Base-by-base conservation (phyloP, 176 grass and related monocot species). In the Oryza meyeriana region DNA sequence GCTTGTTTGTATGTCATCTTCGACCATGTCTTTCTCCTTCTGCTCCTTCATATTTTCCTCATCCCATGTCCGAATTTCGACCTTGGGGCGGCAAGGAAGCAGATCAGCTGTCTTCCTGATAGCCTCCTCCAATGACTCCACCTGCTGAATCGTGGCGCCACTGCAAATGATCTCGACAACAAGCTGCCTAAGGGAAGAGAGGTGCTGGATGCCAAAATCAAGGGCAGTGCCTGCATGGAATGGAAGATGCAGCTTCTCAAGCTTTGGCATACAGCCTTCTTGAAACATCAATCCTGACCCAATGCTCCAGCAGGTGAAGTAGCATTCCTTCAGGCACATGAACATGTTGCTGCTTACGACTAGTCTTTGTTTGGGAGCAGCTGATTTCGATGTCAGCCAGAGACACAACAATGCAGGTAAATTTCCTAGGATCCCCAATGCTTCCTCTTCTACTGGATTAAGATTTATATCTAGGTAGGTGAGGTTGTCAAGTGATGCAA, bases 171-270 rank as follows among this genome's bases (percentile, higher is more conserved):
- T 77, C 64, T 76, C 22, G 4, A 31, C 30, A 12, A 25, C 8
- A 47, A 77, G 29, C 61, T 81, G 38, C 24, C 12, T 58, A 0
- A 82, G 79, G 2, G 79, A 82, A 70, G 50, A 39, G 52, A 87
- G 79, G 64, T 76, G 72, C 38, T 82, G 29, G 64, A 82, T 62
- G 48, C 85, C 78, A 36, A 50, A 76, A 87, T 76, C 31, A 22
- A 76, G 14, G 34, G 22, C 20, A 0, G 27, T 13, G 16, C 78
- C 72, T 11, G 30, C 64, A 22, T 50, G 2, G 1, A 82, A 87
- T 12, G 71, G n/a, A 70, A 81, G 2, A 22, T 2, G 6, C 62
- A 87, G 47, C 50, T 24, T 82, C 12, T 87, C 35, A 7, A 87
- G 72, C 0, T 2, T 87, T 1, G 45, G 22, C 79, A 87, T 87